Conservation (phyloP, 2,329 filamentous ascomycete species). For the Podosphaera fusca region DNA sequence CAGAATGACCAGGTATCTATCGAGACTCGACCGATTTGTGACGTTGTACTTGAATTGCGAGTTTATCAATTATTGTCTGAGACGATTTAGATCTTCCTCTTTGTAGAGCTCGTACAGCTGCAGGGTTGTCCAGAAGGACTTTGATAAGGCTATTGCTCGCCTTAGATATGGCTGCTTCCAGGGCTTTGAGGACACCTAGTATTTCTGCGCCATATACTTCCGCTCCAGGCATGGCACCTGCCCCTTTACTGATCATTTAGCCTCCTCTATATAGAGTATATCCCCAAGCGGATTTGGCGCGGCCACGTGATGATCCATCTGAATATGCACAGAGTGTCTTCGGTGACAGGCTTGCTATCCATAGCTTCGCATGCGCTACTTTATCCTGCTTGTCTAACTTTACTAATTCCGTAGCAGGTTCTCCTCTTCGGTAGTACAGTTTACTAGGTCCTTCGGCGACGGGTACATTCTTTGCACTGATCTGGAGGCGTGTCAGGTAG, state of each 20-base stretch:
- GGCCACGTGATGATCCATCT: background rate
- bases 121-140: too few species aligned
- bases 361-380: background rate
- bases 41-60: too few species aligned
- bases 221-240: background rate
- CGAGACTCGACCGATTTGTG: too few species aligned
- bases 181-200: too few species aligned
- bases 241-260: background rate
- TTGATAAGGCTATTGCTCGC: too few species aligned
- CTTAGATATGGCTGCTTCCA: too few species aligned
- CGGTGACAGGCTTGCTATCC: background rate
- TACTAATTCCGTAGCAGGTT: background rate
- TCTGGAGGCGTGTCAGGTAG: background rate
- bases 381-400: background rate
- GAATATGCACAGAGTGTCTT: background rate
- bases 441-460: background rate
- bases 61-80: too few species aligned
- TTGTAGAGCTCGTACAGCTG: too few species aligned
- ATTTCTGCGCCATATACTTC: background rate
- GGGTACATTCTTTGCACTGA: background rate
- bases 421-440: background rate
- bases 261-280: background rate
- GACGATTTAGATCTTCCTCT: too few species aligned
- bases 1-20: too few species aligned
- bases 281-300: background rate